These are phyloP conservation scores for Amaranthus palmeri DNA, from an alignment of 148 eudicot species.

Conservation along the genomic window DNA sequence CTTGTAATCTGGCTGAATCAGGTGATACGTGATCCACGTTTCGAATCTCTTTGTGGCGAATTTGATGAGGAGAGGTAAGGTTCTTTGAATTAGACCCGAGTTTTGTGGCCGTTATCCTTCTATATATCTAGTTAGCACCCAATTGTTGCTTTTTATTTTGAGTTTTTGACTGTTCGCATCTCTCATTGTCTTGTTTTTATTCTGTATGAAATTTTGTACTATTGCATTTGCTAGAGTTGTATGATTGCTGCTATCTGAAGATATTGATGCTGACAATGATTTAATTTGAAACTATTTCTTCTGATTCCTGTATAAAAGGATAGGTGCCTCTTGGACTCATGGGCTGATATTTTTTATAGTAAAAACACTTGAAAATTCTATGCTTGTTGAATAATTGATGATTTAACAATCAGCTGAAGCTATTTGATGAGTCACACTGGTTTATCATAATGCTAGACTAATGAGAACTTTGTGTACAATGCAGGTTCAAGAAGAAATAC, in stretches of 20 bases:
- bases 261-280: background rate
- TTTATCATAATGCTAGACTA: background rate
- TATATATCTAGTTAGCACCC: background rate
- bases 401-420: slow-evolving; percentile 2
- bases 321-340: background rate
- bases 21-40: slow-evolving; percentile 87
- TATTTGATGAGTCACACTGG: background rate
- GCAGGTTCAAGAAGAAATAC: slow-evolving; percentile 87
- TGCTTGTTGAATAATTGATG: background rate
- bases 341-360: background rate
- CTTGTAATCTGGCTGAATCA: slow-evolving; percentile 24
- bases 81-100: background rate
- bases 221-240: background rate
- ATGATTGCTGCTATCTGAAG: background rate
- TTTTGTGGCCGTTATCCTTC: background rate
- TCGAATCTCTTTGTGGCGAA: slow-evolving; percentile 76
- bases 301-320: background rate
- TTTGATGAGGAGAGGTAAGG: slow-evolving; percentile 71
- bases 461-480: slow-evolving; percentile 8
- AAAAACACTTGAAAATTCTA: too few species aligned
- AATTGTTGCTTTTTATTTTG: background rate
- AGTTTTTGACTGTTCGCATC: background rate
- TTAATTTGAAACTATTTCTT: background rate
- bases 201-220: background rate
- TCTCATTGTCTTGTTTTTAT: background rate